These are phyloP conservation scores for Colletotrichum sidae DNA, from an alignment of 2,329 filamentous ascomycete genomes.

Conservation along the genomic window DNA sequence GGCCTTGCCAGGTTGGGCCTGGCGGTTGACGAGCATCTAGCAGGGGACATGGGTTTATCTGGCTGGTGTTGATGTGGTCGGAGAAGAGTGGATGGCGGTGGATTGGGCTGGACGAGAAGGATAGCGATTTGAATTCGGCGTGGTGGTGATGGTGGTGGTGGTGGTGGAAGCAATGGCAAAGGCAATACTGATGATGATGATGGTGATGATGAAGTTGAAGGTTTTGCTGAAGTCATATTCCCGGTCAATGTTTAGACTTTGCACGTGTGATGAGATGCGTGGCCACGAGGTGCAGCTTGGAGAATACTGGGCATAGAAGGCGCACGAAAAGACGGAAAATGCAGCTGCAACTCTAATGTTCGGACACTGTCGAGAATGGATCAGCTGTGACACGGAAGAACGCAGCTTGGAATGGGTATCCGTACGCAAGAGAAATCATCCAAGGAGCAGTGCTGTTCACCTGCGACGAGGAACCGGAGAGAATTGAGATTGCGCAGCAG, in stretches of 20 bases:
- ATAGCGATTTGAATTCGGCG: neutral
- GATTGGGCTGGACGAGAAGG: neutral
- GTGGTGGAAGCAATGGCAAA: neutral
- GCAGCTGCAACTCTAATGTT: neutral
- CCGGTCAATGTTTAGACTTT: conserved; percentile 23
- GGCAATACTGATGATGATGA: neutral
- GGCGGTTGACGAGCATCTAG: conserved; percentile 34
- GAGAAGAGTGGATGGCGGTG: neutral
- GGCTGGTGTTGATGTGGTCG: conserved; percentile 11
- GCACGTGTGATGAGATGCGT: conserved; percentile 7
- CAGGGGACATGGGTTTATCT: conserved; percentile 25
- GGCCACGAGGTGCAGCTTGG: conserved; percentile 1
- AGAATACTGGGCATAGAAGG: neutral
- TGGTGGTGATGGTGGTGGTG: neutral
- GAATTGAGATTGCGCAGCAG: neutral
- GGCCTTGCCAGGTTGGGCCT: conserved; percentile 33
- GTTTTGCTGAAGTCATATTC: neutral
- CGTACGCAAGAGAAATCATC: too few species aligned
- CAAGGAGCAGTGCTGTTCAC: conserved; percentile 28
- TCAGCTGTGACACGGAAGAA: conserved; percentile 20
- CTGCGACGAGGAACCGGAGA: conserved; percentile 21
- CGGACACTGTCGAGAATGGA: conserved; percentile 20
- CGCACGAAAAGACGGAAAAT: neutral
- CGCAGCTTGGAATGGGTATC: neutral
- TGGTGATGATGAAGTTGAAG: conserved; percentile 6